Conservation (phyloP, 495 filamentous ascomycete genomes). For the Geopyxis carbonaria region DNA sequence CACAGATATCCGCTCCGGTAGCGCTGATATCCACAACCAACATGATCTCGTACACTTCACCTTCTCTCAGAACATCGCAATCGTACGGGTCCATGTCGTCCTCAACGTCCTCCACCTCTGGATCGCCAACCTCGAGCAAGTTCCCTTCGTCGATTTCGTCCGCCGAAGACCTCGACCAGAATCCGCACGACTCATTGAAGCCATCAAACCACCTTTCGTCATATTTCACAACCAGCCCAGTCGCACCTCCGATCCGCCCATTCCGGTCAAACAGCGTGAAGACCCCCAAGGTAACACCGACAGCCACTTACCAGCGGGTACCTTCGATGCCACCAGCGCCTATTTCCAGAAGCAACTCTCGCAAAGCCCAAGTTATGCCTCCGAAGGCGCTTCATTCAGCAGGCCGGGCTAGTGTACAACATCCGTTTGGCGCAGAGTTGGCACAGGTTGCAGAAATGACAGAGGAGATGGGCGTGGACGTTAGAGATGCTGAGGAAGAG, state of each 20-base stretch:
- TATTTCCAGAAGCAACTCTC: neutral
- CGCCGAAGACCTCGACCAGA: neutral
- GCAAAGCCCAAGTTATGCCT: neutral
- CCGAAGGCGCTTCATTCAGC: neutral
- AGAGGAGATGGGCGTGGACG: conserved; percentile 52
- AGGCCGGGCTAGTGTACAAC: neutral
- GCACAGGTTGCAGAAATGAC: conserved; percentile 63
- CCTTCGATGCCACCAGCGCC: neutral
- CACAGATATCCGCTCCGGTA: conserved; percentile 70
- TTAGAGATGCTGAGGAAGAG: conserved; percentile 56
- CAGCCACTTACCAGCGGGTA: neutral
- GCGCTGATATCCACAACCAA: conserved; percentile 87
- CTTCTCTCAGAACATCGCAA: conserved; percentile 44
- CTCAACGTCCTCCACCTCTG: conserved; percentile 48
- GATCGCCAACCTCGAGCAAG: conserved; percentile 31
- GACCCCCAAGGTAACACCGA: neutral
- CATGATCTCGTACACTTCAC: conserved; percentile 85
- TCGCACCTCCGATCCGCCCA: conserved; percentile 31
- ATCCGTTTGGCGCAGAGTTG: conserved; percentile 57
- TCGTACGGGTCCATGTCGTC: conserved; percentile 47
- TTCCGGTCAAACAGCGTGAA: neutral
- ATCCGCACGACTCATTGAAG: conserved; percentile 31
- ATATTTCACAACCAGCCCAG: conserved; percentile 49
- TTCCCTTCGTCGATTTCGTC: conserved; percentile 17
- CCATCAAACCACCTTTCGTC: conserved; percentile 64